Evolutionary conservation across 768 basidiomycete species (phyloP), one percentile per base, ranked within the genome.

Genomic region (Lanmaoa pseudosensibilis): DNA sequence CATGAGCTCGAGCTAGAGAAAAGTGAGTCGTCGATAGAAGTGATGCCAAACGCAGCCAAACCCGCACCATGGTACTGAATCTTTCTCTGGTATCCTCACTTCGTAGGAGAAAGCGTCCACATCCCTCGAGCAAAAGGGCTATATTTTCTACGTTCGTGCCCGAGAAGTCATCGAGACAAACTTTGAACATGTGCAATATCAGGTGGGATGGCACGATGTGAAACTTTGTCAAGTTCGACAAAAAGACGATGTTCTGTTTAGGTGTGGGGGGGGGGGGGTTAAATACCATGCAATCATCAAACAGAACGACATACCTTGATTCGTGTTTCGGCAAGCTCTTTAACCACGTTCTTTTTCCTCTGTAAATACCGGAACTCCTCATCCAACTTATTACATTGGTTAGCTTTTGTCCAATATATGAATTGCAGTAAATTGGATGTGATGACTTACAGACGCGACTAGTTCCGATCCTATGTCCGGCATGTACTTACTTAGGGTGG

Each of bases 351-450:
- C 74, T 92, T 94, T 77, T 98, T 98, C 52, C 88, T 79, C 65
- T 98, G 96, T 13, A 99, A 76, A 65, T 98, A 99, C 9, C 92
- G 84, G 69, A 98, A 95, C 69, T 98, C 96, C 63, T 98, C 96
- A 62, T 98, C 95, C 51, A 99, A 82, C 95, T 97, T 64, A 25
- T 48, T 25, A 46, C 44, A 7, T 36, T 33, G 25, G 54, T 60
- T 59, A 60, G 34, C 47, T 37, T 44, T 38, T 27, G 36, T 47
- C 46, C 34, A 13, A 36, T 19, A 38, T 15, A 50, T 33, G 18
- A 2, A 46, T 50, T 25, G 12, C 19, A 23, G 16, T 7, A 11
- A 46, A 13, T 32, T 12, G 41, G 25, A 60, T 15, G 19, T 15
- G 6, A 32, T 19, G 25, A 80, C 91, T 70, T 65, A 98, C 94